Percentiles rank a stretch among this genome's conserved stretches.
Conservation (phyloP, 2,329 filamentous ascomycete genomes). For the Cytospora paraplurivora region DNA sequence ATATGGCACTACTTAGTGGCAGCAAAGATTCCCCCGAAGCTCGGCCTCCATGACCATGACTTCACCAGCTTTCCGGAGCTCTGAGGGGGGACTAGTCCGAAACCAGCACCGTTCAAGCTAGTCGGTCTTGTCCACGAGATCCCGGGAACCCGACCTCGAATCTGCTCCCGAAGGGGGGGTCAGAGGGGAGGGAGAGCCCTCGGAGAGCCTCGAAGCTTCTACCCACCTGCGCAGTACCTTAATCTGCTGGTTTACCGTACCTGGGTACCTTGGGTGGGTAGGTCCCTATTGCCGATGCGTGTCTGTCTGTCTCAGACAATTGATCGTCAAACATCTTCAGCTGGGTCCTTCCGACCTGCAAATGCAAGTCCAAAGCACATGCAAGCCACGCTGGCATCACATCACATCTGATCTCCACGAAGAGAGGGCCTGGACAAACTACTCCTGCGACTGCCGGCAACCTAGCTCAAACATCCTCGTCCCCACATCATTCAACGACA, state of each 20-base stretch:
- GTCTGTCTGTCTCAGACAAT: not conserved
- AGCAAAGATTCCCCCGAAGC: not conserved
- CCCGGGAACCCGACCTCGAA: not conserved
- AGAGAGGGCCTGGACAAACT: not conserved
- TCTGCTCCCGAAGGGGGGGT: too few species aligned
- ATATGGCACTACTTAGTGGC: not conserved
- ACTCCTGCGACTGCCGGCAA: not conserved
- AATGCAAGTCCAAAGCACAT: not conserved
- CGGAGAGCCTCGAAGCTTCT: constrained; percentile 1
- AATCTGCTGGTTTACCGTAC: too few species aligned
- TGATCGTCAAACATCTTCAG: not conserved
- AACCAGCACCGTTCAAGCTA: not conserved
- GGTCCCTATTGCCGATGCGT: too few species aligned
- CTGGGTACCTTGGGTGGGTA: too few species aligned
- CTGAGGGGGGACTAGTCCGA: not conserved
- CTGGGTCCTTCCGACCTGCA: not conserved
- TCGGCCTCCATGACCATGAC: not conserved
- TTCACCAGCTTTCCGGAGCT: not conserved
- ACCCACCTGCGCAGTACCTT: not conserved
- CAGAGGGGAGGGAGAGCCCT: not conserved
- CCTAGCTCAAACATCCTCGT: not conserved
- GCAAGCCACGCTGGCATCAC: constrained; percentile 4
- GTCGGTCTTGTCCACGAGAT: not conserved
- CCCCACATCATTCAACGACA: not conserved
- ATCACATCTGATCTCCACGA: not conserved